Percentiles rank a stretch among this genome's conserved stretches.
phyloP scores from a whole-genome alignment of 75 land plant genomes.

The Cunninghamia lanceolata region DNA sequence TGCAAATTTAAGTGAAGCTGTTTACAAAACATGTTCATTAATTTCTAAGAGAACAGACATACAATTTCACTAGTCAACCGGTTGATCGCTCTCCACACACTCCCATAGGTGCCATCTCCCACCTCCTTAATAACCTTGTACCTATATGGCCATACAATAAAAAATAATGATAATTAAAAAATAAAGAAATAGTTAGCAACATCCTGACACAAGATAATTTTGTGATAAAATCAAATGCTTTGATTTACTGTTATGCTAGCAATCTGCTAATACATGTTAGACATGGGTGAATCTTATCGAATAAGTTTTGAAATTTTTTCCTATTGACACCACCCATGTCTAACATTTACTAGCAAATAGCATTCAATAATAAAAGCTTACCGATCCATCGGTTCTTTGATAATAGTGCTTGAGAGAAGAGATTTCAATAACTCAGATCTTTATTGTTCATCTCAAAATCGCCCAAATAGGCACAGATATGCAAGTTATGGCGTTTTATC shows the following conservation, averaged over 20 bases:
- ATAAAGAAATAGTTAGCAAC: background rate
- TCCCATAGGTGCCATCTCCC: conserved; percentile 98
- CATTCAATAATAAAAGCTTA: background rate
- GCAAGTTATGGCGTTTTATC: conserved; percentile 8
- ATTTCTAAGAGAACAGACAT: conserved; percentile 16
- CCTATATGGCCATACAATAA: conserved; percentile 33
- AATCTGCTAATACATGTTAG: no score
- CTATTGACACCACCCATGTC: background rate
- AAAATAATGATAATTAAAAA: background rate
- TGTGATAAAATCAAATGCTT: background rate
- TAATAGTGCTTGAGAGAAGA: background rate
- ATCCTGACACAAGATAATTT: background rate
- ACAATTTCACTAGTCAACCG: conserved; percentile 84
- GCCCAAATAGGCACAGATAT: background rate
- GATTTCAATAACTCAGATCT: background rate
- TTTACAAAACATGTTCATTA: background rate
- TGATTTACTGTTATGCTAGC: background rate
- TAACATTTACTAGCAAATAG: background rate
- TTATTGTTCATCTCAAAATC: background rate
- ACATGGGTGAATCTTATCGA: no score
- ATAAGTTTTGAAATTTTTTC: no score
- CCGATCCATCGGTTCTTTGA: conserved; percentile 4
- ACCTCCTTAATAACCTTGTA: conserved; percentile 90
- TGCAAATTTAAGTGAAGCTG: background rate
- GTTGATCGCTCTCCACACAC: conserved; percentile 94